phyloP scores from a whole-genome alignment of 148 eudicot species.

The Diospyros kaki region DNA sequence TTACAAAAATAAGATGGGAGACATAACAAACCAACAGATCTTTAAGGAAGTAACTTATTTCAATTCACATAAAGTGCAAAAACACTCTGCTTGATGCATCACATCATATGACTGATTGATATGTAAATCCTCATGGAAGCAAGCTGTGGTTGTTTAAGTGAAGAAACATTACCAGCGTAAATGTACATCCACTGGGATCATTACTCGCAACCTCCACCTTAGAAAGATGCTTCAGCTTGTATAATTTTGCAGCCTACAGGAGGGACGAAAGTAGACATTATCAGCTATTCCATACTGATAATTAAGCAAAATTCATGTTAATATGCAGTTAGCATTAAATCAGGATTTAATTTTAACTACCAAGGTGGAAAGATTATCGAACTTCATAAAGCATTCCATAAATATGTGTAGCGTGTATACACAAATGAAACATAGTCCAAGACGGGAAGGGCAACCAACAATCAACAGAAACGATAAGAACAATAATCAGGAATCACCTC shows the following conservation, averaged over 20 bases:
- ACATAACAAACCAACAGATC: background rate
- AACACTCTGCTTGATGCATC: background rate
- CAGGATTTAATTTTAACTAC: background rate
- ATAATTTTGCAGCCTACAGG: slow-evolving; percentile 79
- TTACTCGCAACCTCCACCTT: slow-evolving; percentile 84
- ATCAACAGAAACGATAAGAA: background rate
- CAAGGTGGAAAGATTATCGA: background rate
- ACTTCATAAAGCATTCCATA: background rate
- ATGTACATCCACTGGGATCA: slow-evolving; percentile 90
- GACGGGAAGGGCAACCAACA: background rate
- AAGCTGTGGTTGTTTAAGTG: background rate
- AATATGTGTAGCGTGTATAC: background rate
- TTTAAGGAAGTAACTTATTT: background rate
- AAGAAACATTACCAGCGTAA: slow-evolving; percentile 58
- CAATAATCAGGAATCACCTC: slow-evolving; percentile 44
- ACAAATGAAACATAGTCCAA: slow-evolving; percentile 1
- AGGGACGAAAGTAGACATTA: slow-evolving; percentile 1
- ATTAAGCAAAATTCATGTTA: slow-evolving; percentile 2
- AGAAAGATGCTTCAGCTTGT: slow-evolving; percentile 87
- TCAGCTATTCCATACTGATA: background rate
- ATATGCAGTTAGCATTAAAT: background rate
- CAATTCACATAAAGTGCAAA: background rate
- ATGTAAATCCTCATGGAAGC: background rate
- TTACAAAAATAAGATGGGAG: background rate
- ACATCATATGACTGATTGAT: background rate